Conservation (phyloP, 2,329 filamentous ascomycete species). For the Colletotrichum sp. region DNA sequence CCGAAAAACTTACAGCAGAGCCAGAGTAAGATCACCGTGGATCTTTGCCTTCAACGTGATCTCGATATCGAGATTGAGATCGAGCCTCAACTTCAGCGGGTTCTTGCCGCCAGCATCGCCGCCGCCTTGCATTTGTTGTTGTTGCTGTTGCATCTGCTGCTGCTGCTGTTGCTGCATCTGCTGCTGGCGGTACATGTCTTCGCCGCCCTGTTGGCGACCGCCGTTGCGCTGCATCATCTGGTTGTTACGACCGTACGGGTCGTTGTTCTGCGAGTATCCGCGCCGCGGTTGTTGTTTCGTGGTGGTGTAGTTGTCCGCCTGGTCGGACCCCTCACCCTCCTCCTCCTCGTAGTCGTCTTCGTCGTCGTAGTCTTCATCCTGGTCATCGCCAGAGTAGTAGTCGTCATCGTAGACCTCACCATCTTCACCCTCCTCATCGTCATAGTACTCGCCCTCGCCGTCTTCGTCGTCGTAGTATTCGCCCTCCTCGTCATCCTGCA, state of each 20-base stretch:
- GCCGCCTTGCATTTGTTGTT: conserved; percentile 20
- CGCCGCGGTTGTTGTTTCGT: not conserved
- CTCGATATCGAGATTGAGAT: conserved; percentile 80
- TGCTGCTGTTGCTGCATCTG: conserved; percentile 27
- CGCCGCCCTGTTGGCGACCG: conserved; percentile 15
- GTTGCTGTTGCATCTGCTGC: conserved; percentile 28
- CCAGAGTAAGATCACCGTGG: conserved; percentile 76
- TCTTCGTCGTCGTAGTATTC: conserved; percentile 19
- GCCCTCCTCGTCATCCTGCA: conserved; percentile 2
- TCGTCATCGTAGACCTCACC: conserved; percentile 19
- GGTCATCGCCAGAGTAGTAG: conserved; percentile 20
- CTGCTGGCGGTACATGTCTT: conserved; percentile 8
- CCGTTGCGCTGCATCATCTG: not conserved
- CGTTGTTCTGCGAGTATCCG: not conserved
- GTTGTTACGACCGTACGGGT: not conserved
- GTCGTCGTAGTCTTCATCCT: conserved; percentile 23
- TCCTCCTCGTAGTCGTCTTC: conserved; percentile 24
- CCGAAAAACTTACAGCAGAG: conserved; percentile 63
- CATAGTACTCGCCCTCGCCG: not conserved
- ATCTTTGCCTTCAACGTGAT: conserved; percentile 82
- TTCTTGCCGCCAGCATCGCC: conserved; percentile 24
- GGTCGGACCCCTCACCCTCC: conserved; percentile 7
- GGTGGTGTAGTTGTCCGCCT: conserved; percentile 15
- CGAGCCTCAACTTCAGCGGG: conserved; percentile 25
- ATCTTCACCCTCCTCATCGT: conserved; percentile 2